Evolutionary conservation across 768 basidiomycete genomes (phyloP), one percentile per base, ranked within the genome.

Genomic region (Lactarius pseudohatsudake): DNA sequence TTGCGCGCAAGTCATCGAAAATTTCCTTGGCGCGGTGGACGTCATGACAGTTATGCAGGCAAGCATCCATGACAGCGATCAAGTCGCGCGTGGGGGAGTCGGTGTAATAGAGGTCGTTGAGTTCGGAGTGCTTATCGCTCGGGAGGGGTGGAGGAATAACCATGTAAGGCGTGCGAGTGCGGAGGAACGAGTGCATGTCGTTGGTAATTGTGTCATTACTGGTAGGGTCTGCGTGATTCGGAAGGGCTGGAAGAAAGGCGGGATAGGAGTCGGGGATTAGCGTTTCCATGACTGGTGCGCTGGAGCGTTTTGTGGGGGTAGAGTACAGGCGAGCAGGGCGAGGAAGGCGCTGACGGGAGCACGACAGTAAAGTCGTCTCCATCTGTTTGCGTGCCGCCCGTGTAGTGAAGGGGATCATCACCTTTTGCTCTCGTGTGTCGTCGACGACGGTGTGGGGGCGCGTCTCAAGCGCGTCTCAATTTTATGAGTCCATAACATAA

Each of bases 41-140:
- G 74, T 94, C 91, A 74, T 89, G 86, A 2, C 85, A 73, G 68
- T 89, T 85, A 74, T 89, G 83, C 15, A 96, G 77, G 74, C 94
- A 96, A 4, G 92, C 91, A 71, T 91, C 87, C 77, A 96, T 90
- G 69, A 96, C 83, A 0, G 90, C 86, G 13, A 92, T 74, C 62
- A 84, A 80, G 74, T 94, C 91, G 72, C 87, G 84, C 0, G 88
- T 85, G 0, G 78, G 75, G 0, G 91, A 85, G 74, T 91, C 85
- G 5, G 83, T 81, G 75, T 86, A 92, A 77, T 84, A 85, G 59
- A 81, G 69, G 68, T 83, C 82, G 69, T 83, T 79, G 15, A 76
- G 64, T 1, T 72, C 62, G 4, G 82, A 82, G 1, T 74, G 60
- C 45, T 74, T 73, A 70, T 84, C 82, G 28, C 76, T 74, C 0